Evolutionary conservation across 140 eudicot genomes (phyloP), one percentile per base, ranked within the genome.

Genomic region (Bidens hawaiensis): DNA sequence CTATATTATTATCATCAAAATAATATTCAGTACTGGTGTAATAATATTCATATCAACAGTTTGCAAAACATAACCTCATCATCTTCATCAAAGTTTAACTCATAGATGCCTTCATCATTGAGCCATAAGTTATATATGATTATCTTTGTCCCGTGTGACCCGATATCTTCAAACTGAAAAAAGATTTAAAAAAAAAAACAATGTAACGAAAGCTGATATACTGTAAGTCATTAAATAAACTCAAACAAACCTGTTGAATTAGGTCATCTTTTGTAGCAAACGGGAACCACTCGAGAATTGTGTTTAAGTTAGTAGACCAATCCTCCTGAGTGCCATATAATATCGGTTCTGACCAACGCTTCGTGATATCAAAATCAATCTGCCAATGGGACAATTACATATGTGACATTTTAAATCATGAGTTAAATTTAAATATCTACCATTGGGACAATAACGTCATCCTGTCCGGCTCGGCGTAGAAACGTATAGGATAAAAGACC

Each of bases 371-470:
- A 70, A 84, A 87, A 79, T 91, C 98, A 71, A 91, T 82, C 96
- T 91, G 91, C 81, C 80, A 70, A 59, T 64, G 63, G 14, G 25
- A 22, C 49, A 25, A 25, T 47, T 4, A 25, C n/a, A 46, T 45
- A 24, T 13, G 19, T 31, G 38, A 10, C 38, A 31, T 31, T 31
- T 4, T 31, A 9, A 2, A 14, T 23, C 4, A 53, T 0, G 28
- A 53, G 38, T 12, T n/a, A n/a, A n/a, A n/a, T n/a, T 53, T 14
- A 26, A 5, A 53, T 14, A 26, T 13, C 54, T 75, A 90, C 98
- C 98, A 91, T 91, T 45, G 98, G 98, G 65, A 91, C 91, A 53
- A 87, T 87, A 56, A 87, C 98, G 63, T 91, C 98, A 67, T 91
- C 96, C 53, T 87, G 98, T 58, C 96, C 90, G 1, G 98, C 87